A percentile compares a stretch with the other conserved stretches of the same genome.
Conservation (phyloP, 306 rosid genomes). For the Mimosa pudica region DNA sequence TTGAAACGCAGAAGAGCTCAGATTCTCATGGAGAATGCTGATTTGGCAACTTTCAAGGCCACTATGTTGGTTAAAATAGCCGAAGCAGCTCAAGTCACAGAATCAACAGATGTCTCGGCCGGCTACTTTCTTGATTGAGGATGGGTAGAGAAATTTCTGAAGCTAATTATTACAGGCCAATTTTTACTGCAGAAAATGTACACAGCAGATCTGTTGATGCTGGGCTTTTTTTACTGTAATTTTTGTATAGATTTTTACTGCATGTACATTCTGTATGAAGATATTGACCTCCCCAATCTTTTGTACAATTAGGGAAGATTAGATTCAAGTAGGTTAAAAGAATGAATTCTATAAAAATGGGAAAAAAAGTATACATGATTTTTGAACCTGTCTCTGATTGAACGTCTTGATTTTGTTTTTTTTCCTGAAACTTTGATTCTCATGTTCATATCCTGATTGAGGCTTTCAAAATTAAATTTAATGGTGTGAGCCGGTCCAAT, state of each 20-base stretch:
- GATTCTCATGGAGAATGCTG: conserved; percentile 65
- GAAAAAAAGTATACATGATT: conserved; percentile 15
- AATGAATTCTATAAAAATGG: neutral
- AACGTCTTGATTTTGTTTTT: neutral
- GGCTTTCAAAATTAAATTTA: no score
- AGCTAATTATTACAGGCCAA: conserved; percentile 34
- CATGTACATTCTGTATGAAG: conserved; percentile 64
- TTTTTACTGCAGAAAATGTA: conserved; percentile 34
- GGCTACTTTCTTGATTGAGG: conserved; percentile 55
- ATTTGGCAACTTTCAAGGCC: conserved; percentile 68
- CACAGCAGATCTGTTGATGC: conserved; percentile 22
- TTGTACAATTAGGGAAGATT: conserved; percentile 45
- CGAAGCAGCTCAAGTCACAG: conserved; percentile 56
- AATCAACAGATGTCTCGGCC: conserved; percentile 43
- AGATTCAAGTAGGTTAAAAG: conserved; percentile 35
- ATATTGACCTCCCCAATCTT: conserved; percentile 51
- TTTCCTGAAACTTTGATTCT: neutral
- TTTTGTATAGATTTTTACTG: conserved; percentile 71
- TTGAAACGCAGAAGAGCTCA: conserved; percentile 67
- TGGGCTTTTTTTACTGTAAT: conserved; percentile 39
- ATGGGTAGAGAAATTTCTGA: conserved; percentile 34
- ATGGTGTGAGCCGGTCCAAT: no score
- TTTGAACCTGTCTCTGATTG: conserved; percentile 2
- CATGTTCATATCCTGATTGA: neutral
- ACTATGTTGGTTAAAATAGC: conserved; percentile 55